Base-by-base conservation (phyloP, 106 monocot genomes). In the Vanilla planifolia region DNA sequence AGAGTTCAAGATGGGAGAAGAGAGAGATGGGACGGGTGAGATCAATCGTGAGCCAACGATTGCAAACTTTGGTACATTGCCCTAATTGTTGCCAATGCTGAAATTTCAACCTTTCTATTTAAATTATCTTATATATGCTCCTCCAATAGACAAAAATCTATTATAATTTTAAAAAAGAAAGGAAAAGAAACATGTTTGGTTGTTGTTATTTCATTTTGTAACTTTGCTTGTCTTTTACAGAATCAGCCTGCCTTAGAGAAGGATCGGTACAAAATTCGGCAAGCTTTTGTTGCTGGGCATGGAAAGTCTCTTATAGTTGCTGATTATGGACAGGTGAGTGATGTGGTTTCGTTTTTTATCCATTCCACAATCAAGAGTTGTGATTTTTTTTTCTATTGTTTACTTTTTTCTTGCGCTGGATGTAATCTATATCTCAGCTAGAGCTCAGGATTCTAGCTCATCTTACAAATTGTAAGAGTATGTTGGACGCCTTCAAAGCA, bases 231-330 rank as follows among this genome's bases (percentile, higher is more conserved):
- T n/a, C n/a, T n/a, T n/a, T 50, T 9, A 26, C 64, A 91, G 92
- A 99, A 92, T 67, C 98, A 92, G 85, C 98, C 92, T 71, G 98
- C 98, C 58, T 57, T 99, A 16, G 98, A 99, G 67, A 99, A 99
- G 74, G 98, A 99, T 36, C 74, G 98, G 0, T 99, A 99, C 65
- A 99, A 88, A 82, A 99, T 99, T 43, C 81, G 98, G 26, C 75
- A 92, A 74, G 98, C 98, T 55, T 98, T 98, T 79, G 61, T 92
- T 82, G 98, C 98, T 40, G 74, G 66, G 61, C 84, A 81, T 40
- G 98, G 92, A 57, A 84, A 98, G 46, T 82, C 85, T 42, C 87
- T 98, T 42, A 80, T 98, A 43, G 98, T 98, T 74, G 98, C 98
- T 56, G 98, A 99, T 77, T 98, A 92, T 83, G 98, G 98, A 36